phyloP scores from a whole-genome alignment of 805 yeast species.

The Zygosaccharomyces pseudorouxii region DNA sequence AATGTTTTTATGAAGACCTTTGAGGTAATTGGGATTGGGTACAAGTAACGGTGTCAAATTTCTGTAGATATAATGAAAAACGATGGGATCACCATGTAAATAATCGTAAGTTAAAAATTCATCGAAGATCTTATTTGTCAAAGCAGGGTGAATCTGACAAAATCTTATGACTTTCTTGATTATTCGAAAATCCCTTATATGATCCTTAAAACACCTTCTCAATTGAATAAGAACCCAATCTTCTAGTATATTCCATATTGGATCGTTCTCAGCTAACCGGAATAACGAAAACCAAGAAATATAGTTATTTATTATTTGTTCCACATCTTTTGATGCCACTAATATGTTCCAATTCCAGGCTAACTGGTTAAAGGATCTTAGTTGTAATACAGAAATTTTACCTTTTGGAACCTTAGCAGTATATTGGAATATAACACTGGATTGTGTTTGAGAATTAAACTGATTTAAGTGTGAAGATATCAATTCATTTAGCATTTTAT shows the following conservation, averaged over 20 bases:
- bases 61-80: slow-evolving; percentile 13
- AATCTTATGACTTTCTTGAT: slow-evolving; percentile 3
- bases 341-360: slow-evolving; percentile 18
- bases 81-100: slow-evolving; percentile 12
- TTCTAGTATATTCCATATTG: slow-evolving; percentile 15
- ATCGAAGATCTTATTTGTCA: slow-evolving; percentile 6
- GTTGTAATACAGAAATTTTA: slow-evolving; percentile 11
- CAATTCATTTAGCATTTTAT: slow-evolving; percentile 10
- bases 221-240: slow-evolving; percentile 19
- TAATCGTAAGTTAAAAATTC: slow-evolving; percentile 19
- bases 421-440: not conserved
- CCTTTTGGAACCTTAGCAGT: slow-evolving; percentile 6
- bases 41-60: slow-evolving; percentile 11
- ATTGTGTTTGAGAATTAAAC: slow-evolving; percentile 1
- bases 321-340: slow-evolving; percentile 15
- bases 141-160: slow-evolving; percentile 13
- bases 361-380: slow-evolving; percentile 17
- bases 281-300: slow-evolving; percentile 14
- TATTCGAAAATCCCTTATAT: not conserved
- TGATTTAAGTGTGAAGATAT: slow-evolving; percentile 7
- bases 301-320: slow-evolving; percentile 7
- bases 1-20: slow-evolving; percentile 9
- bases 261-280: slow-evolving; percentile 4
- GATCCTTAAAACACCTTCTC: slow-evolving; percentile 13
- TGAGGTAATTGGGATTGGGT: not conserved